Conservation (phyloP, 148 eudicot genomes). For the Agrostemma githago region DNA sequence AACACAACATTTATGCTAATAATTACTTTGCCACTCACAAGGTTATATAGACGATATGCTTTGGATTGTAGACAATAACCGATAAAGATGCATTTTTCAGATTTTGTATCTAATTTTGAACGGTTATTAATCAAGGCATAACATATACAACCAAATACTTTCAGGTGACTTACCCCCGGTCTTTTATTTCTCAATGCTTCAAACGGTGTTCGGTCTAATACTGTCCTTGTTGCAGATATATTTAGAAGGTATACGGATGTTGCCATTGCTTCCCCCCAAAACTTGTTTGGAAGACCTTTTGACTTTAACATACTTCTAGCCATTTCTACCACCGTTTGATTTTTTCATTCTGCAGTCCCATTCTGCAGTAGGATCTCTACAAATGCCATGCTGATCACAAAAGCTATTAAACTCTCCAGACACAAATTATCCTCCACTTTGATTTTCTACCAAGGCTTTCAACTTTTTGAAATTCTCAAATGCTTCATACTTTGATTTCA, state of each 20-base stretch:
- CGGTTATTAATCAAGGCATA: neutral
- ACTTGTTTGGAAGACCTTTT: conserved; percentile 8
- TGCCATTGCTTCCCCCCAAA: conserved; percentile 15
- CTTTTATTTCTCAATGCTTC: neutral
- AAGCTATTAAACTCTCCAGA: neutral
- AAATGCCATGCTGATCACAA: neutral
- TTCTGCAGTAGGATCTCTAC: neutral
- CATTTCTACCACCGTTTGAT: conserved; percentile 5
- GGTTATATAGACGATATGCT: conserved; percentile 18
- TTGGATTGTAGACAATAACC: conserved; percentile 15
- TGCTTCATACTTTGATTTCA: neutral
- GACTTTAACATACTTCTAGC: conserved; percentile 14
- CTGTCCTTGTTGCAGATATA: conserved; percentile 7
- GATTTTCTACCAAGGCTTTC: neutral
- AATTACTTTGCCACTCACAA: conserved; percentile 12
- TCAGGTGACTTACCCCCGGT: conserved; percentile 8
- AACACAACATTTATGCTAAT: conserved; percentile 12
- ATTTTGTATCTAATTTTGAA: conserved; percentile 8
- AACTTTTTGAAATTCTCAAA: conserved; percentile 6
- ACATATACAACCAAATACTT: conserved; percentile 11
- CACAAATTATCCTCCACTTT: neutral
- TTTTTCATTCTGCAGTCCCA: conserved; percentile 7
- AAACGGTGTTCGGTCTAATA: conserved; percentile 1
- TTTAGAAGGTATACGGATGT: conserved; percentile 6
- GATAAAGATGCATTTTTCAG: conserved; percentile 11